Evolutionary conservation across 1,139 yeast genomes (phyloP), one percentile per base, ranked within the genome.

Genomic region (Candida glucosophila): DNA sequence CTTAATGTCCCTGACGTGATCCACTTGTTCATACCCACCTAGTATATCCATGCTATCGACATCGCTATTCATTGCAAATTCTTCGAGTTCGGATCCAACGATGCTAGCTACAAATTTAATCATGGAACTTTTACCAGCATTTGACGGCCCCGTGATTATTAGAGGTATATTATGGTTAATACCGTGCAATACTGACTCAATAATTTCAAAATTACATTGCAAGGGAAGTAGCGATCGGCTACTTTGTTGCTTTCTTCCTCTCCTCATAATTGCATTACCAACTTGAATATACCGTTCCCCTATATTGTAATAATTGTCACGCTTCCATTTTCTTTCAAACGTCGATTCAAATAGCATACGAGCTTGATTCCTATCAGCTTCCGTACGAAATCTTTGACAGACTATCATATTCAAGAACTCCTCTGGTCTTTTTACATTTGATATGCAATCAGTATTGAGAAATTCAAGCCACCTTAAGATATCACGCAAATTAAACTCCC

Each of bases 11-110:
- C 90, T 61, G 1, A 73, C 66, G 30, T 69, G 50, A 48, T 90
- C 98, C 5, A 86, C 86, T 49, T 92, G 98, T 43, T 92, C 98
- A 44, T 82, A 92, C 3, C 98, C 97, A 45, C 99, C 99, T 24
- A 92, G 62, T 29, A 92, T 74, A 61, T 92, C 99, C 80, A 86
- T 85, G 36, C 95, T 81, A 44, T 92, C 99, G 25, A 90, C 77
- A 41, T 92, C 98, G 42, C 83, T 82, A 46, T 86, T 92, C 92
- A 92, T 83, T 1, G 97, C 77, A 49, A 90, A 85, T 43, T 86
- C 95, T 20, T 74, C 76, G 12, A 90, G 64, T 31, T 70, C 66
- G 0, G 79, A 74, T 3, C 98, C 98, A 14, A 74, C 58, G 1
- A 71, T 41, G 20, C 68, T 62, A 0, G 95, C 92, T 25, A 85